Evolutionary conservation across 495 filamentous ascomycete genomes (phyloP), one percentile per base, ranked within the genome.

Genomic region (Aspergillus affinis): DNA sequence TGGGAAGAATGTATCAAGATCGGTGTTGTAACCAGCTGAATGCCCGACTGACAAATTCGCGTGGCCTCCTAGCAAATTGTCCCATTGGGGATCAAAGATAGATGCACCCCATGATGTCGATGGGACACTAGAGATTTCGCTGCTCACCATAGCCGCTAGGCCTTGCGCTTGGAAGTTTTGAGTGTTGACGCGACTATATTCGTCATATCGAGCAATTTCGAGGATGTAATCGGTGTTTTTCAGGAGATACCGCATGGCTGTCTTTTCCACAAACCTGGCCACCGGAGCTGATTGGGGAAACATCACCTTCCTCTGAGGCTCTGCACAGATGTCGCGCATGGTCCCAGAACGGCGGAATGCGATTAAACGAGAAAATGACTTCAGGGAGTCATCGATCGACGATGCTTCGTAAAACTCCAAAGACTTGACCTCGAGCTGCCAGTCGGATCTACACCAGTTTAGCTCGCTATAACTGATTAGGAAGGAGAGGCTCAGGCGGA

Each of bases 201-300:
- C 73, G 54, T 83, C 84, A 60, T 84, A 83, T 6, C 85, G 72
- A 17, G 81, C 72, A 20, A 88, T 70, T 58, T 88, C 82, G 4
- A 88, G 65, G 5, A 83, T 72, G 54, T 83, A 85, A 0, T 75
- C 72, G 0, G 81, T 81, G 5, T 70, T 61, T 51, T 74, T 78
- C 46, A 85, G 66, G 9, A 66, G 68, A 52, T 81, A 85, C 18
- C 71, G 71, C 32, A 85, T 67, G 0, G 82, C 69, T 0, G 81
- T 78, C 61, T 82, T 85, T 19, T 84, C 75, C 1, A 79, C 69
- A 23, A 82, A 75, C 4, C 67, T 60, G 6, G 55, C 62, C 5
- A 79, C 64, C 2, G 64, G 65, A 15, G 68, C 60, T 0, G 59
- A 55, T 3, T 19, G 48, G 3, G 64, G 50, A 23, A 78, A 73